Base-by-base conservation (phyloP, 2,329 filamentous ascomycete genomes). In the Pleoardoris graminearum region DNA sequence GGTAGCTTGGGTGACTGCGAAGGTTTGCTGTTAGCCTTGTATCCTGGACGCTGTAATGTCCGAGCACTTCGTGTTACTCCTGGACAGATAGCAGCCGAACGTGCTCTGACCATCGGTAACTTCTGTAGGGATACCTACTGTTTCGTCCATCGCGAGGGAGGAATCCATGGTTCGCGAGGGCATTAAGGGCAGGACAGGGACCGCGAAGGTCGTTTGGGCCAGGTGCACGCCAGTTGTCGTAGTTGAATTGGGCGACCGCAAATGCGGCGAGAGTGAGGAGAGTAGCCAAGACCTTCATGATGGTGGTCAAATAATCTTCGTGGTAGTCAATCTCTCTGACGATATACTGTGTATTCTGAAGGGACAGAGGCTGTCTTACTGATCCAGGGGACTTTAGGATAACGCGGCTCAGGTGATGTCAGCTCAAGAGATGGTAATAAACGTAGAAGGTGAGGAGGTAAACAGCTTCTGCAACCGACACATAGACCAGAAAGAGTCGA, bases 101-200 rank as follows among this genome's bases (percentile, higher is more conserved):
- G 17, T 7, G 33, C n/a, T 36, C 30, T 7, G 33, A 8, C 4
- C 8, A 16, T 36, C 16, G 33, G 16, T 7, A 36, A n/a, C n/a
- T 36, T 3, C 6, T 33, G 4, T 22, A 22, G 17, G 8, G 25
- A 12, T 8, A 32, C 43, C 25, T 12, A 46, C 43, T 47, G 33
- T 47, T 47, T 16, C 33, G 65, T 30, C 71, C 72, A 45, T 68
- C 56, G 30, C 61, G 64, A 6, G 69, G 66, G n/a, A 72, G 51
- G 50, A 72, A 63, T 11, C 44, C 59, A 49, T 70, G 68, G 35
- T 71, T 72, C 7, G 68, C 67, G 41, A 67, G 58, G 10, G 66
- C 60, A 27, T 72, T 72, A 19, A 70, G 37, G 7, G 57, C 66
- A 7, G 68, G 68, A 33, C 69, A 72, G 12, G 67, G 68, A 8